Conservation (phyloP, 1,284 basidiomycete genomes). For the Spongispora temasekensis region DNA sequence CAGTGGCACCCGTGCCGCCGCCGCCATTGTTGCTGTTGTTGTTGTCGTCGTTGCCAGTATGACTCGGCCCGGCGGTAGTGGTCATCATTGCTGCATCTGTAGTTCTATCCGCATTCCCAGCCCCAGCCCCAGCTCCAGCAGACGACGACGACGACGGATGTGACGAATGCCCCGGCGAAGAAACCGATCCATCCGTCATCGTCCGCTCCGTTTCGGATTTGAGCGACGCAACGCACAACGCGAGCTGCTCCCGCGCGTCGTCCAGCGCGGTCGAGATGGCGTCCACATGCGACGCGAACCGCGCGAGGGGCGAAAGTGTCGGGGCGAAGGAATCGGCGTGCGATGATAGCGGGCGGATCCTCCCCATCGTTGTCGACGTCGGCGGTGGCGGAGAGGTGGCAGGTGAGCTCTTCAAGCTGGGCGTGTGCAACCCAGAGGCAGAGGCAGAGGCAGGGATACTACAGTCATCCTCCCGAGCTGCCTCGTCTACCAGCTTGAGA, state of each 20-base stretch:
- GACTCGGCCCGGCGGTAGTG: no score
- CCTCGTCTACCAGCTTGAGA: no score
- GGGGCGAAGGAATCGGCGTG: no score
- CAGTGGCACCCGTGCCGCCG: not conserved
- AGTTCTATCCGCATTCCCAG: no score
- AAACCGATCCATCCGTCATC: not conserved
- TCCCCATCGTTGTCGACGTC: no score
- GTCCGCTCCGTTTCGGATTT: constrained; percentile 36
- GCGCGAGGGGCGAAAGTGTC: constrained; percentile 60
- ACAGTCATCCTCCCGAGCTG: no score
- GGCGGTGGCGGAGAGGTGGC: no score
- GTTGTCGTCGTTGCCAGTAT: no score
- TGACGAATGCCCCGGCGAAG: constrained; percentile 27
- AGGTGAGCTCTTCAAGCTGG: no score
- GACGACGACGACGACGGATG: constrained; percentile 20
- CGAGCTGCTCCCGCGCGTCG: constrained; percentile 65
- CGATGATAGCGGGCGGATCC: constrained; percentile 33
- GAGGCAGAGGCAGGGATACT: constrained; percentile 12
- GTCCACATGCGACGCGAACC: constrained; percentile 72
- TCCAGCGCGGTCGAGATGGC: constrained; percentile 63
- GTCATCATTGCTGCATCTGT: no score
- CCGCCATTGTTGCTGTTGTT: no score
- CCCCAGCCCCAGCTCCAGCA: not conserved
- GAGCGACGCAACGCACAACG: constrained; percentile 56
- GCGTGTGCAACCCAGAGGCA: constrained; percentile 2